phyloP scores from a whole-genome alignment of 345 rosid species.

The Boechera retrofracta region DNA sequence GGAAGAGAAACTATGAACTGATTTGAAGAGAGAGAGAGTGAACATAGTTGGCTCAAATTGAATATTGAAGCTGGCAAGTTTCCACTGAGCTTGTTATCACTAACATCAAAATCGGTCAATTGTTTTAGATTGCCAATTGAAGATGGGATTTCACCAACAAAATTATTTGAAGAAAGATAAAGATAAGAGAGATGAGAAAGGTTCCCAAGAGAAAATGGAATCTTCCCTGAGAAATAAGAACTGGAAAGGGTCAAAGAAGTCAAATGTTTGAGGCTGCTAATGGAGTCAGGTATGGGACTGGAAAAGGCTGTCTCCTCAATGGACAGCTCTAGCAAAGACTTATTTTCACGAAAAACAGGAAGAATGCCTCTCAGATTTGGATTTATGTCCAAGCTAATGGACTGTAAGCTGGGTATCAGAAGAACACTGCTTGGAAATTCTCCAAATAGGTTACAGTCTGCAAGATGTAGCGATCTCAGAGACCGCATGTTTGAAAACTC shows the following conservation, averaged over 20 bases:
- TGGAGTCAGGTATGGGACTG: too few species aligned
- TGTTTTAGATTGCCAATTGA: neutral
- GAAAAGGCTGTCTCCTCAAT: neutral
- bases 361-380: neutral
- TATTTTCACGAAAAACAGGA: neutral
- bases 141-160: neutral
- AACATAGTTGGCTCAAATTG: neutral
- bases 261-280: too few species aligned
- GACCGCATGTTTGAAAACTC: neutral
- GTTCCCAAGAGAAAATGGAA: too few species aligned
- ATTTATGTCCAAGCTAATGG: neutral
- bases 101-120: neutral
- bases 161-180: too few species aligned
- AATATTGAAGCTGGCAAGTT: neutral
- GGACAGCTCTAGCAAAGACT: neutral
- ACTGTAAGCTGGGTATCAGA: neutral
- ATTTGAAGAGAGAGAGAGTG: neutral
- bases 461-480: neutral
- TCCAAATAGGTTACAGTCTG: too few species aligned
- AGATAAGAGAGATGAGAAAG: too few species aligned
- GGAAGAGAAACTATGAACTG: constrained; percentile 6
- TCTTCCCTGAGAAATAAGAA: too few species aligned
- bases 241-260: too few species aligned
- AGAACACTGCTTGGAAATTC: constrained; percentile 11
- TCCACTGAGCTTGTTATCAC: constrained; percentile 22